Percentiles rank a stretch among this genome's conserved stretches.
Evolutionary conservation across 2,329 filamentous ascomycete species (phyloP).

Genomic region (Ascomycota sp.): DNA sequence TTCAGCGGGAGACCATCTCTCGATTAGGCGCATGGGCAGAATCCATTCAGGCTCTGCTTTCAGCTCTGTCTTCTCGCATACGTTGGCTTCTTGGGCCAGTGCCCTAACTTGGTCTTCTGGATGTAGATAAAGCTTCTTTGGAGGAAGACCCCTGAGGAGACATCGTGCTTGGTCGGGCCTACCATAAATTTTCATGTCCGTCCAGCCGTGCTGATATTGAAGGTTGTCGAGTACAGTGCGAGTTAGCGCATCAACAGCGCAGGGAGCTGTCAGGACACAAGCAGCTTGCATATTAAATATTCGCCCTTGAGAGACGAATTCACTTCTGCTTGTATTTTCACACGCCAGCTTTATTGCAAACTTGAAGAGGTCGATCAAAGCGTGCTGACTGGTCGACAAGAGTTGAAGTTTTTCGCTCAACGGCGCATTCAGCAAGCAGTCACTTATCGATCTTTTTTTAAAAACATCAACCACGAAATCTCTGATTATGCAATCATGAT

Average conservation of each 20-base stretch:
- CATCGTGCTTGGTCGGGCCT: constrained; percentile 28
- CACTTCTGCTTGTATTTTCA: no score
- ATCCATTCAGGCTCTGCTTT: constrained; percentile 53
- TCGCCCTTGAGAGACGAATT: no score
- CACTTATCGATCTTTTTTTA: no score
- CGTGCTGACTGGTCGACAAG: no score
- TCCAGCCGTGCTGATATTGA: constrained; percentile 58
- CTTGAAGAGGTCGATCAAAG: no score
- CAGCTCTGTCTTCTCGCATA: constrained; percentile 22
- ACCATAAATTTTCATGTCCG: constrained; percentile 33
- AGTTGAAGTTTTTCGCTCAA: no score
- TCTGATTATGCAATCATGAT: no score
- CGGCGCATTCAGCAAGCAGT: no score
- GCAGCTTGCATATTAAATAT: no score
- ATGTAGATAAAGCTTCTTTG: constrained; percentile 54
- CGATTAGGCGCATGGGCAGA: constrained; percentile 48
- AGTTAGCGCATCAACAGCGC: constrained; percentile 7
- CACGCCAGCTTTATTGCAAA: no score
- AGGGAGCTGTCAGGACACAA: no score
- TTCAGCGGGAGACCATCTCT: constrained; percentile 47
- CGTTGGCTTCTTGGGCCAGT: constrained; percentile 36
- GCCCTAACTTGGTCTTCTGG: constrained; percentile 65
- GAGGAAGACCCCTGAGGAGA: constrained; percentile 52
- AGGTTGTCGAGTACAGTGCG: constrained; percentile 47
- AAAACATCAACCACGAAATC: no score